Base-by-base conservation (phyloP, 257 asterid species). In the Ophiorrhiza pumila region DNA sequence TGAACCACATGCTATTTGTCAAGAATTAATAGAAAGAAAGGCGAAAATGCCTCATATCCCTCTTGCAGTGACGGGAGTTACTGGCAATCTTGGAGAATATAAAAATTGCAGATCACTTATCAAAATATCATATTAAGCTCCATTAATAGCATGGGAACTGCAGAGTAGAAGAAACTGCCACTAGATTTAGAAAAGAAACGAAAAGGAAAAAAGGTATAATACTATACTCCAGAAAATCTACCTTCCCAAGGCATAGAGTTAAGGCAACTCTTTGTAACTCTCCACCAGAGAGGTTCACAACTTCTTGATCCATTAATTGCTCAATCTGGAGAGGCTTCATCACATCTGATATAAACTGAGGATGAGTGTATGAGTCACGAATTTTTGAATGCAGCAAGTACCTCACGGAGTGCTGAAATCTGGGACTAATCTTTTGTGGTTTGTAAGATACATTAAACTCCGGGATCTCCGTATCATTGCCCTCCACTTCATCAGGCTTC, bases 241-340 rank as follows among this genome's bases (percentile, higher is more conserved):
- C 99, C 98, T 95, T 95, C 77, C 98, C 99, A 83, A 92, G 97
- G 82, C 99, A 95, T 5, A 95, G 88, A 56, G 93, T 78, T 52
- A 95, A 83, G 68, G 98, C 98, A 73, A 95, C 99, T 83, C 99
- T 85, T 80, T 95, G 99, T 74, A 95, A 84, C 83, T 95, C 99
- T 86, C 99, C 99, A 85, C 99, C 99, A 71, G 99, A 95, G 73
- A 95, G 98, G 73, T 92, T 95, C 77, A 86, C 90, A 72, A 95
- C 98, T 68, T 89, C 94, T 81, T 92, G 99, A 85, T 95, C 98
- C 98, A 95, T 92, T 59, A 95, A 85, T 85, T 92, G 96, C 83
- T 95, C 99, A 77, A 95, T 95, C 76, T 88, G 90, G 75, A 95
- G 97, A 81, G 99, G 99, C 80, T 90, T 92, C 97, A 95, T 92